Evolutionary conservation across 345 rosid genomes (phyloP).

Genomic region (Iberis pinnata): DNA sequence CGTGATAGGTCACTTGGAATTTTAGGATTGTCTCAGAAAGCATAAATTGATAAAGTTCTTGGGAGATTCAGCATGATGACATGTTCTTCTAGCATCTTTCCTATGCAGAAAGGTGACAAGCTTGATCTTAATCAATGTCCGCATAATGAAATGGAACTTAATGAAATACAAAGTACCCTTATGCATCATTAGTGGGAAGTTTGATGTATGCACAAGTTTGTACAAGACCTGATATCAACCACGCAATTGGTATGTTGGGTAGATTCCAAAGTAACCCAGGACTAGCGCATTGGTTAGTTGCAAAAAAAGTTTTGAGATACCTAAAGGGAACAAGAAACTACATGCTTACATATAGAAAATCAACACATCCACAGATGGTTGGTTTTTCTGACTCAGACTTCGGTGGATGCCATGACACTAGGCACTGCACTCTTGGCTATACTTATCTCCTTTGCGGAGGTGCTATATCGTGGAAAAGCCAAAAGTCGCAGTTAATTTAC

Average conservation of each 20-base stretch:
- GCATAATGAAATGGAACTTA: neutral
- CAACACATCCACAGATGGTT: neutral
- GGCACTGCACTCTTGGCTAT: neutral
- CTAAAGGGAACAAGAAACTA: neutral
- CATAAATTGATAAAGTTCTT: neutral
- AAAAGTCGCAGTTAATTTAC: neutral
- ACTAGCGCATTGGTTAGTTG: neutral
- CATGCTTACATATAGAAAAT: neutral
- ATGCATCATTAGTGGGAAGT: neutral
- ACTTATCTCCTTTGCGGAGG: neutral
- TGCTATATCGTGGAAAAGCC: neutral
- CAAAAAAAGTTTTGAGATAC: neutral
- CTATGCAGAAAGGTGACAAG: conserved; percentile 7
- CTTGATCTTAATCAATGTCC: neutral
- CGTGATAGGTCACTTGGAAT: neutral
- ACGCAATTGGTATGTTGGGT: neutral
- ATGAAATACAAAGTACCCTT: neutral
- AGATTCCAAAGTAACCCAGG: neutral
- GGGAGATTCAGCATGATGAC: neutral
- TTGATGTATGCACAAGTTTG: neutral
- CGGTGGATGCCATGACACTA: neutral
- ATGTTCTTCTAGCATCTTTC: neutral
- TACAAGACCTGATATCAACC: neutral
- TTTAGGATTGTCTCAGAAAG: neutral
- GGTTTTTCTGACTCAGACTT: neutral